These are phyloP conservation scores for Xenoacremonium recifei DNA, from an alignment of 2,329 filamentous ascomycete species.

Conservation along the genomic window DNA sequence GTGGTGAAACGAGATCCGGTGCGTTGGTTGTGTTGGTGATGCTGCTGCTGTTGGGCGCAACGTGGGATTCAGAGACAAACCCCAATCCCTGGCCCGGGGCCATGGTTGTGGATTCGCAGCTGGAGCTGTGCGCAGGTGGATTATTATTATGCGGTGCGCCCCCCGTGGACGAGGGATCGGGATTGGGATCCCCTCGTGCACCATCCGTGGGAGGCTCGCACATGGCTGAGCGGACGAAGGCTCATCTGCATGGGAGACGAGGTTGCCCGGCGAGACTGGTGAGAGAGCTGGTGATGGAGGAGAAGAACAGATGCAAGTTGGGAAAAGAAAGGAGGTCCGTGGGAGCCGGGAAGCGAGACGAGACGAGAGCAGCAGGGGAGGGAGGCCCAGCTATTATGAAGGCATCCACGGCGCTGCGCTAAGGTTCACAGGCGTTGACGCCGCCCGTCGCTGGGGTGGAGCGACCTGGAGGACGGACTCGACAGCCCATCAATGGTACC, in stretches of 20 bases:
- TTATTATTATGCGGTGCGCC: constrained; percentile 7
- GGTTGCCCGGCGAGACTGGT: background rate
- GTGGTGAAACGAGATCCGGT: too few species aligned
- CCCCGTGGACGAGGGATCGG: constrained; percentile 11
- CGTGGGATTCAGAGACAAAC: too few species aligned
- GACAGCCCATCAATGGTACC: constrained; percentile 15
- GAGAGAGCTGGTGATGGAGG: background rate
- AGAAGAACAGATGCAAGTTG: background rate
- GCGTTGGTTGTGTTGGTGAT: too few species aligned
- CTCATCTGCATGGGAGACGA: constrained; percentile 19
- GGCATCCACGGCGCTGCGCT: constrained; percentile 28
- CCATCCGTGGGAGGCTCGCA: constrained; percentile 22
- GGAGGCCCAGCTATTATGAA: constrained; percentile 26
- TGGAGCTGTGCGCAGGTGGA: constrained; percentile 1
- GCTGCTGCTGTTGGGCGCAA: too few species aligned
- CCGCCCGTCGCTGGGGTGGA: constrained; percentile 25
- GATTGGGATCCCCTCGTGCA: constrained; percentile 8
- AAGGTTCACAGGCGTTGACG: constrained; percentile 26
- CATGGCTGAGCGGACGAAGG: constrained; percentile 17
- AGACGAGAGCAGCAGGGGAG: constrained; percentile 15
- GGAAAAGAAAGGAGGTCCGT: background rate
- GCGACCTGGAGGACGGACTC: constrained; percentile 10
- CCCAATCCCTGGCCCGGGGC: too few species aligned
- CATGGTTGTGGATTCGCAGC: too few species aligned
- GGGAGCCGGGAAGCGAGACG: constrained; percentile 3